A percentile compares a stretch with the other conserved stretches of the same genome.
phyloP scores from a whole-genome alignment of 2,329 filamentous ascomycete genomes.

The Rhinocladiella similis region DNA sequence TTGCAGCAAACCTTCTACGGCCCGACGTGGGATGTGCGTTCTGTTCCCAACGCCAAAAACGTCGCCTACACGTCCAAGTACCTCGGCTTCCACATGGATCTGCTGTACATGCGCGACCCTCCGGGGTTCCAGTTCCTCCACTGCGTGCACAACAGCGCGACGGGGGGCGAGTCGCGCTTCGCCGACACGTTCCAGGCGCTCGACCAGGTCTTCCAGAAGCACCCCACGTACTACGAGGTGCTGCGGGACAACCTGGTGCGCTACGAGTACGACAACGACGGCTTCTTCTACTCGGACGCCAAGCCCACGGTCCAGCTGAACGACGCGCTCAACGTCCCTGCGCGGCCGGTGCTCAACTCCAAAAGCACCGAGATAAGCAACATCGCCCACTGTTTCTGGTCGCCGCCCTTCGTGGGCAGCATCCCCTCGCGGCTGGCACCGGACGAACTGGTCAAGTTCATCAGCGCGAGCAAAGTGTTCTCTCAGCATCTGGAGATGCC shows the following conservation, averaged over 20 bases:
- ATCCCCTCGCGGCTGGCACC: constrained; percentile 36
- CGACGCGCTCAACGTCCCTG: constrained; percentile 18
- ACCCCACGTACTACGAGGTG: constrained; percentile 32
- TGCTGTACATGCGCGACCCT: constrained; percentile 78
- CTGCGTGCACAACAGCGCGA: constrained; percentile 76
- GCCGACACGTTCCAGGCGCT: constrained; percentile 70
- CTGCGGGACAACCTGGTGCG: constrained; percentile 20
- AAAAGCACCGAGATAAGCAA: constrained; percentile 7
- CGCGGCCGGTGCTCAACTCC: constrained; percentile 11
- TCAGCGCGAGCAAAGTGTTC: constrained; percentile 58
- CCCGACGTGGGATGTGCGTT: constrained; percentile 83
- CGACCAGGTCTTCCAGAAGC: constrained; percentile 35
- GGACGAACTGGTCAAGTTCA: too few species aligned
- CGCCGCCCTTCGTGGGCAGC: constrained; percentile 74
- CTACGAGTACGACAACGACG: constrained; percentile 60
- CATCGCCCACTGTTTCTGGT: constrained; percentile 62
- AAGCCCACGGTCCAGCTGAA: constrained; percentile 55
- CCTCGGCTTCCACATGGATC: constrained; percentile 88
- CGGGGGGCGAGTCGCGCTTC: constrained; percentile 84
- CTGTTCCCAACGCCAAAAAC: constrained; percentile 80
- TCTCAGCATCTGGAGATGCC: constrained; percentile 58
- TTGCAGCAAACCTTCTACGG: constrained; percentile 91
- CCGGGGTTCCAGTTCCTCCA: constrained; percentile 86
- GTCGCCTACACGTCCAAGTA: constrained; percentile 83
- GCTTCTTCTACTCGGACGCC: constrained; percentile 61